Evolutionary conservation across 495 filamentous ascomycete species (phyloP).

Genomic region (Tuber aestivum): DNA sequence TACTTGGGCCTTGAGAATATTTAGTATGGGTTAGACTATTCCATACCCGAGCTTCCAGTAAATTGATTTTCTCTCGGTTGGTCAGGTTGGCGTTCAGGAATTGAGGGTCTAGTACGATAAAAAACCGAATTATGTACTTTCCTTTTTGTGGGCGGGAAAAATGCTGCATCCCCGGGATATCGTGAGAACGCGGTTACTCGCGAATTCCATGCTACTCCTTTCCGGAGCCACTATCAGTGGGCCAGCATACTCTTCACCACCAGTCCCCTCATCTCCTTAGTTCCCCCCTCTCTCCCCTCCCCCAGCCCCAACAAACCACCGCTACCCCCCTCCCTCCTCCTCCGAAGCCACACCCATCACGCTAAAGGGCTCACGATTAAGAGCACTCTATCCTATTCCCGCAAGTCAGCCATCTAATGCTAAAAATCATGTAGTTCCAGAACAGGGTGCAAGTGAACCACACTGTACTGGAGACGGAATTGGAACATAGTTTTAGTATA

Average conservation of each 20-base stretch:
- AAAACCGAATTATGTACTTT: neutral
- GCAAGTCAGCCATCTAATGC: neutral
- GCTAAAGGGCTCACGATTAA: no score
- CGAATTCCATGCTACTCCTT: neutral
- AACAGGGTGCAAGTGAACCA: neutral
- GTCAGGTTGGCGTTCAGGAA: neutral
- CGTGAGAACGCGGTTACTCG: neutral
- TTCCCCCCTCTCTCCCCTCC: neutral
- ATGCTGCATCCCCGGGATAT: neutral
- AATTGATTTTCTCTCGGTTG: neutral
- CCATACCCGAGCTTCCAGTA: neutral
- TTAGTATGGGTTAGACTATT: neutral
- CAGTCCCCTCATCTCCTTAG: neutral
- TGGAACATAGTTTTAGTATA: neutral
- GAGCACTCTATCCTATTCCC: neutral
- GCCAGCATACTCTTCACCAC: neutral
- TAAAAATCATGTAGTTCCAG: neutral
- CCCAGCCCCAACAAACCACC: neutral
- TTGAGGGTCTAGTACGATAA: neutral
- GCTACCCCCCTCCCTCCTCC: neutral
- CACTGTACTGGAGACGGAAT: neutral
- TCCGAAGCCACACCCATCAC: neutral
- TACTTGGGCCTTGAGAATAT: slow-evolving; percentile 46
- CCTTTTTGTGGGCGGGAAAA: neutral
- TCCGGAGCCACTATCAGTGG: neutral